phyloP scores from a whole-genome alignment of 2,329 filamentous ascomycete genomes.

The Trichophyton schoenleinii region DNA sequence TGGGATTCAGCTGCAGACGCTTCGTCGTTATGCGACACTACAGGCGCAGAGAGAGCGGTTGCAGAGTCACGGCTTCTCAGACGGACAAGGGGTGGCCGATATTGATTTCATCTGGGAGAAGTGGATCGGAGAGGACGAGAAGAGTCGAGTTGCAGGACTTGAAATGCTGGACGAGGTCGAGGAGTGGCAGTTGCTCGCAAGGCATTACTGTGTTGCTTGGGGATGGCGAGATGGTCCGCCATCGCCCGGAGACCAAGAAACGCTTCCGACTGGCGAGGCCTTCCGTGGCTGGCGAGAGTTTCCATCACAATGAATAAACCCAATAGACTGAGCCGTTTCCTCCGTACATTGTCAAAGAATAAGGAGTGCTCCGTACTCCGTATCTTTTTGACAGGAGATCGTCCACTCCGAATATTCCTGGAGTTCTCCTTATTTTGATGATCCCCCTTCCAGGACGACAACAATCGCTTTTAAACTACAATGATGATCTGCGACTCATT shows the following conservation, averaged over 20 bases:
- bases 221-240: slow-evolving; percentile 52
- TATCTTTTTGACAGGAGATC: neutral
- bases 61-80: slow-evolving; percentile 50
- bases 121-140: slow-evolving; percentile 62
- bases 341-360: neutral
- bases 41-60: slow-evolving; percentile 57
- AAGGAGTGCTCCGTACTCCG: neutral
- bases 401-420: neutral
- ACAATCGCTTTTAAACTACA: too few species aligned
- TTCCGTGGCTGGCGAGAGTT: slow-evolving; percentile 29
- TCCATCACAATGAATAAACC: slow-evolving; percentile 17
- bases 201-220: slow-evolving; percentile 85
- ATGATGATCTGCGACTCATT: too few species aligned
- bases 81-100: slow-evolving; percentile 45
- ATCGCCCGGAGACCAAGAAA: slow-evolving; percentile 16
- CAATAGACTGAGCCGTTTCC: neutral
- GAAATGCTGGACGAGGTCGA: slow-evolving; percentile 93
- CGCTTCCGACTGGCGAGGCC: slow-evolving; percentile 20
- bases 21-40: slow-evolving; percentile 58
- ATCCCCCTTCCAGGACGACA: too few species aligned
- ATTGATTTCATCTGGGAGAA: slow-evolving; percentile 60
- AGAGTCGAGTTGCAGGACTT: slow-evolving; percentile 61
- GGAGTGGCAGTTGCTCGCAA: slow-evolving; percentile 77
- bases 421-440: neutral
- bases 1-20: slow-evolving; percentile 71